Percentiles rank a stretch among this genome's conserved stretches.
Evolutionary conservation across 108 stramenopile genomes (phyloP).

Genomic region (Cyclotella cryptica): DNA sequence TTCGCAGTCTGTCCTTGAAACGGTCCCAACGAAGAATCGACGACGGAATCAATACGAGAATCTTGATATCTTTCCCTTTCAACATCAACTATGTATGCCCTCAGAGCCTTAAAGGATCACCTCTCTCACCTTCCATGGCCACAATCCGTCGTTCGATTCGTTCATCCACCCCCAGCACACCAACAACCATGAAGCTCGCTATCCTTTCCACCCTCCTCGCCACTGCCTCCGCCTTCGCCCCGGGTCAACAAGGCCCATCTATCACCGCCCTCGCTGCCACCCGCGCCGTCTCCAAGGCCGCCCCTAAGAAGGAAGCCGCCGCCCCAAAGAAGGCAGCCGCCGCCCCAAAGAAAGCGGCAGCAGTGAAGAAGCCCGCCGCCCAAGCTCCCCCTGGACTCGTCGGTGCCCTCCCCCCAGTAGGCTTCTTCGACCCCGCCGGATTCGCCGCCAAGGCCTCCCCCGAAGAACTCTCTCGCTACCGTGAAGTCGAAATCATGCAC

Average conservation of each 20-base stretch:
- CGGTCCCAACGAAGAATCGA: no score
- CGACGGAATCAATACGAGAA: no score
- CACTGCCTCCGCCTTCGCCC: conserved; percentile 70
- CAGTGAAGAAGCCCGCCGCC: no score
- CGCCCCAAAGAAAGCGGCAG: neutral
- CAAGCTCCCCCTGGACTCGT: conserved; percentile 16
- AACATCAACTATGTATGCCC: no score
- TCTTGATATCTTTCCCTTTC: no score
- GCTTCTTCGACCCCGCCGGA: conserved; percentile 61
- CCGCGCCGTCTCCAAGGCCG: conserved; percentile 31
- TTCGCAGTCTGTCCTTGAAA: no score
- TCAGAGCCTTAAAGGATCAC: no score
- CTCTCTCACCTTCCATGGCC: no score
- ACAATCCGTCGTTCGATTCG: no score
- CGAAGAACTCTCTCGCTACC: conserved; percentile 45
- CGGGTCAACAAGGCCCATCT: conserved; percentile 28
- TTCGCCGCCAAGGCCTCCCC: conserved; percentile 52
- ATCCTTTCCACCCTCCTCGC: conserved; percentile 72
- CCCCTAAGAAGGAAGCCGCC: conserved; percentile 14
- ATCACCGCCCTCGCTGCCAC: conserved; percentile 33
- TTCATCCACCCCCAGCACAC: neutral
- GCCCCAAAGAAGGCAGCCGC: conserved; percentile 5
- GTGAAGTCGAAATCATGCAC: conserved; percentile 70
- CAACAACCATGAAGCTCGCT: conserved; percentile 77
- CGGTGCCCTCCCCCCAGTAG: conserved; percentile 53